Base-by-base conservation (phyloP, 2,329 filamentous ascomycete genomes). In the Aspergillus aculeatus region DNA sequence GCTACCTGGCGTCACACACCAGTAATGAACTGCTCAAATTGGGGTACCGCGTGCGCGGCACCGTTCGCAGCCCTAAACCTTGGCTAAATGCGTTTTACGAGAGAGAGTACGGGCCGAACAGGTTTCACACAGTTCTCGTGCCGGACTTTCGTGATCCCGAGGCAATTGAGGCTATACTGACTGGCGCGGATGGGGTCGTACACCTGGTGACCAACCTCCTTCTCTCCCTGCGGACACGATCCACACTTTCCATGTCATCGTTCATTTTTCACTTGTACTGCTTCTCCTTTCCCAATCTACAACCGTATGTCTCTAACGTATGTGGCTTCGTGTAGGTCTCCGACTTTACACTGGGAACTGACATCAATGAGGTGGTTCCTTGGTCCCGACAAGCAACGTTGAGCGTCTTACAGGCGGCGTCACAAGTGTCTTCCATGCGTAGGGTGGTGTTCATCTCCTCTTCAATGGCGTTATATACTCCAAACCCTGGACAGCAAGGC, bases 21-120 rank as follows among this genome's bases (percentile, higher is more conserved):
- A 66, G 70, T 23, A 63, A 78, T 21, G 66, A 74, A 16, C 68
- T 82, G 21, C 72, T 82, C 7, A 58, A 73, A 4, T 65, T 68
- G 3, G 78, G 78, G 14, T 81, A 73, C 64, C 68, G 64, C 16
- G 79, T 82, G 12, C 75, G 78, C 10, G 78, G 79, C 19, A 80
- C 78, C 6, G 73, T 77, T n/a, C 75, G 80, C 4, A 44, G 49
- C 10, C 67, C 73, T 29, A 68, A 71, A 4, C 63, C 69, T 3
- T 78, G 77, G 75, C 53, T 74, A 0, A 64, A 63, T 64, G 68
- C 29, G 49, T 64, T 64, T 54, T 53, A 75, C 73, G 57, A 65
- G 65, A 47, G 16, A 55, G 21, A 67, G 65, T 50, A 64, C 61
- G 26, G 68, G 5, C 5, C 19, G 1, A 19, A 9, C 3, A 12